Conservation (phyloP, 176 grass and related monocot genomes). For the Saccharum officinarum region DNA sequence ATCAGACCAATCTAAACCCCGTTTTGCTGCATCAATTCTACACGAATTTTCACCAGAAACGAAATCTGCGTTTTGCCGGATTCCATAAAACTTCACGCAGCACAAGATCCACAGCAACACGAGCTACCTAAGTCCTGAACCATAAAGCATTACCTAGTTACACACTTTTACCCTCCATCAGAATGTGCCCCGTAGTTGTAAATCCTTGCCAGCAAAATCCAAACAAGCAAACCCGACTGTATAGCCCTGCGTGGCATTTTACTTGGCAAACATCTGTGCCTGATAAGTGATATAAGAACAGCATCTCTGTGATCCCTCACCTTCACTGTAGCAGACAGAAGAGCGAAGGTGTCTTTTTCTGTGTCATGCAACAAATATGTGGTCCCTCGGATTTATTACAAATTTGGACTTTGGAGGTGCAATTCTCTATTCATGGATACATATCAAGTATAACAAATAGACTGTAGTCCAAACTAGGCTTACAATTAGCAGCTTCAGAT, state of each 20-base stretch:
- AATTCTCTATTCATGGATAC: not conserved
- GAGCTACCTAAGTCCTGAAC: not conserved
- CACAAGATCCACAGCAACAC: not conserved
- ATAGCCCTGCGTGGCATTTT: not conserved
- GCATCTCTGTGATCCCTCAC: not conserved
- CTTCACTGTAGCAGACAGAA: not conserved
- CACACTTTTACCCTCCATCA: not conserved
- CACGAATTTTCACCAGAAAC: not conserved
- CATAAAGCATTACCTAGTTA: not conserved
- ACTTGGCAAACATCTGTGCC: not conserved
- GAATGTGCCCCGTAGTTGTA: not conserved
- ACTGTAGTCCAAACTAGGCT: not conserved
- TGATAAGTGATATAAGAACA: not conserved
- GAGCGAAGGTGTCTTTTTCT: not conserved
- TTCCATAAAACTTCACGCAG: not conserved
- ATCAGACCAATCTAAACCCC: not conserved
- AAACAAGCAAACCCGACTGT: not conserved
- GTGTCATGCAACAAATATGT: not conserved
- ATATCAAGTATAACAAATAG: slow-evolving; percentile 1
- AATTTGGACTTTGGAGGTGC: not conserved
- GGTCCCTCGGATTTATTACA: not conserved
- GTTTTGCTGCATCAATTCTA: not conserved
- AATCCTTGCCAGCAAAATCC: not conserved
- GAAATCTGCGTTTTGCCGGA: not conserved
- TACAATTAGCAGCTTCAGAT: slow-evolving; percentile 19